These are phyloP conservation scores for Coniochaeta sp. DNA, from an alignment of 2,329 filamentous ascomycete species.

Conservation along the genomic window DNA sequence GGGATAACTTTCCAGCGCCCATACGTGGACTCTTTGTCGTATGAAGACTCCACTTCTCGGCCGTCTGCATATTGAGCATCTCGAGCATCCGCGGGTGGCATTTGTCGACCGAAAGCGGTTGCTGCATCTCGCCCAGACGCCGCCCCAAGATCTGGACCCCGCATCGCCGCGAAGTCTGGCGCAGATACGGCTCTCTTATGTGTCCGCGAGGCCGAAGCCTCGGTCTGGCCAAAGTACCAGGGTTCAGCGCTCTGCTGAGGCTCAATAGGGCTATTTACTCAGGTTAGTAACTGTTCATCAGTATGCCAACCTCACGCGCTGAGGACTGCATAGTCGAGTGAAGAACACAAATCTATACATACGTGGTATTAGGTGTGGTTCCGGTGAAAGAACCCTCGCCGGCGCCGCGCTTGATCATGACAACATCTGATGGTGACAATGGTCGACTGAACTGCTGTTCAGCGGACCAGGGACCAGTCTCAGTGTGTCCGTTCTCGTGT, in stretches of 20 bases:
- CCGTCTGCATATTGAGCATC: too few relatives aligned
- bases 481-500: slow-evolving; percentile 4
- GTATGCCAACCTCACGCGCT: background rate
- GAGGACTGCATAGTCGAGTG: too few relatives aligned
- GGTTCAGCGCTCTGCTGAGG: background rate
- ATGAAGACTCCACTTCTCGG: background rate
- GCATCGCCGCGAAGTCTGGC: slow-evolving; percentile 27
- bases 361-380: background rate
- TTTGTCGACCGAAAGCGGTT: background rate
- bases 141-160: background rate
- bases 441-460: background rate
- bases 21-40: background rate
- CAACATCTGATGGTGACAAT: slow-evolving; percentile 22
- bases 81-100: background rate
- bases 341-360: background rate
- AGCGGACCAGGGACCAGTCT: background rate
- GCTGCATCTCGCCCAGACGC: background rate
- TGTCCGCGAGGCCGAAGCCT: slow-evolving; percentile 16
- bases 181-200: slow-evolving; percentile 46
- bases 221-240: slow-evolving; percentile 6
- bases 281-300: background rate
- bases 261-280: slow-evolving; percentile 1
- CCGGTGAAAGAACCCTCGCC: slow-evolving; percentile 8
- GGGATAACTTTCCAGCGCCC: background rate
- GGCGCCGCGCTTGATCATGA: slow-evolving; percentile 18